These are phyloP conservation scores for Bremia lactucae DNA, from an alignment of 352 stramenopile genomes.

Conservation along the genomic window DNA sequence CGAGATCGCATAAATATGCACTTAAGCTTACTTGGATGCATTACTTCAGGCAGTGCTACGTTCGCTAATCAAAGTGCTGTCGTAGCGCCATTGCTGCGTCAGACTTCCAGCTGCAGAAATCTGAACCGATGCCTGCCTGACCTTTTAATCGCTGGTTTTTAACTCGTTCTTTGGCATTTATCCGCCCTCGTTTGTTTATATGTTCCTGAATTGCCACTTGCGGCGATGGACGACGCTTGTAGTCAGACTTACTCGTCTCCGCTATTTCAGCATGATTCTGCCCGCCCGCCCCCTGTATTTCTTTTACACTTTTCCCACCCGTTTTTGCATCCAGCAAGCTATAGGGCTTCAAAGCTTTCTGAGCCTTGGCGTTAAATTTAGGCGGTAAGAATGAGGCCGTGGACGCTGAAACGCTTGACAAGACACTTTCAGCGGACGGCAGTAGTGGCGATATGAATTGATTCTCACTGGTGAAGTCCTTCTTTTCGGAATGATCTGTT, in stretches of 20 bases:
- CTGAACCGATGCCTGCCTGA: conserved; percentile 64
- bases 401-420: conserved; percentile 23
- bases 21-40: no score
- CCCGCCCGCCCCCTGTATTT: conserved; percentile 8
- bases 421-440: conserved; percentile 32
- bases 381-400: conserved; percentile 33
- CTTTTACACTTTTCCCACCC: neutral
- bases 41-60: neutral
- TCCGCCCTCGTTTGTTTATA: conserved; percentile 23
- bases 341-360: conserved; percentile 16
- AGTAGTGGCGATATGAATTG: conserved; percentile 7
- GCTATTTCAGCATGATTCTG: neutral
- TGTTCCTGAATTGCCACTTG: neutral
- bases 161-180: conserved; percentile 55
- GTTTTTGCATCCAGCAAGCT: conserved; percentile 13
- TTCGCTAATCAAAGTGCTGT: conserved; percentile 61
- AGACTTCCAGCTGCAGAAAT: conserved; percentile 68
- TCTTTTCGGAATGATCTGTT: no score
- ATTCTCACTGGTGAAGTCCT: neutral
- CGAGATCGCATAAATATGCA: no score
- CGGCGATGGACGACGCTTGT: conserved; percentile 8
- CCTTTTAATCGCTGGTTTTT: conserved; percentile 60
- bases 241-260: conserved; percentile 2
- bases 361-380: conserved; percentile 5
- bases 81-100: conserved; percentile 72